Conservation (phyloP, 176 grass and related monocot species). For the Bromus sterilis region DNA sequence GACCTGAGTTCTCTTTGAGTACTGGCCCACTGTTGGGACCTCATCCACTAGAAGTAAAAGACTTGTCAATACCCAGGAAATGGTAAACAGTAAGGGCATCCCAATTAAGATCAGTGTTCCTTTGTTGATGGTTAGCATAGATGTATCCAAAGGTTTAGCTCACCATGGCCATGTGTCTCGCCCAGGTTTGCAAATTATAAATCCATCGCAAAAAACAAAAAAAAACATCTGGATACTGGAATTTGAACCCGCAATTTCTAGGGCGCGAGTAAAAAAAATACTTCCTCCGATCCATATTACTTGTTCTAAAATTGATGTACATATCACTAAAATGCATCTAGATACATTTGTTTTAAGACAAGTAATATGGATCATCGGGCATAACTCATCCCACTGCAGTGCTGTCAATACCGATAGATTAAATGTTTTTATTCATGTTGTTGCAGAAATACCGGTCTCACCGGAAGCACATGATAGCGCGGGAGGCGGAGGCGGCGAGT, state of each 20-base stretch:
- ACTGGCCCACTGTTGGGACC: neutral
- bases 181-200: too few relatives aligned
- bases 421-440: neutral
- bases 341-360: too few relatives aligned
- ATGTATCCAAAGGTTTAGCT: too few relatives aligned
- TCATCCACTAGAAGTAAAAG: neutral
- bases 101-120: too few relatives aligned
- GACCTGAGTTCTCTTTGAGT: neutral
- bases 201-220: too few relatives aligned
- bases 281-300: too few relatives aligned
- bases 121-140: too few relatives aligned
- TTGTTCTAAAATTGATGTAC: too few relatives aligned
- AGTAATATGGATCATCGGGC: too few relatives aligned
- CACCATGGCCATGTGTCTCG: too few relatives aligned
- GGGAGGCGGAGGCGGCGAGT: constrained; percentile 62
- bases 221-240: neutral
- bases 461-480: constrained; percentile 67
- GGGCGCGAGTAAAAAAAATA: neutral
- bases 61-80: neutral
- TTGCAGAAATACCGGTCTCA: constrained; percentile 89
- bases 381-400: neutral
- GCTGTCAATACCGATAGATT: neutral
- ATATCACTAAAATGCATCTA: too few relatives aligned
- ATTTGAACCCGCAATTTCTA: neutral
- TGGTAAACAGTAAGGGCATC: neutral